Evolutionary conservation across 768 basidiomycete species (phyloP).

Genomic region (Kwoniella newhampshirensis): DNA sequence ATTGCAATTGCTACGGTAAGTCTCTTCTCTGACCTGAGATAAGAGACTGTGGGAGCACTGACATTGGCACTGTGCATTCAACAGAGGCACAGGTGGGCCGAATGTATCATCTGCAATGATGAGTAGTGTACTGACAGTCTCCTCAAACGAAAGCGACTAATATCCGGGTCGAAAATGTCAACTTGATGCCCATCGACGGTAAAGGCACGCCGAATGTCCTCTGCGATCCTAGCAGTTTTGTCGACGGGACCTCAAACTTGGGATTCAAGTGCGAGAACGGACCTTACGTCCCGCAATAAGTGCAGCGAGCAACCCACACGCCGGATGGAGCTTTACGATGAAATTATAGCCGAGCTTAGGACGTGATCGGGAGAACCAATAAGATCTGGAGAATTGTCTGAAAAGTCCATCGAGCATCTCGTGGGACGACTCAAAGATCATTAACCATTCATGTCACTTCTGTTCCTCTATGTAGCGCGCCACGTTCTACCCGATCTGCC

Average conservation of each 20-base stretch:
- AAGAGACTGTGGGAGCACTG: too few species aligned
- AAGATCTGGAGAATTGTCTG: too few species aligned
- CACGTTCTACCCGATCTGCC: too few species aligned
- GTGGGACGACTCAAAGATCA: too few species aligned
- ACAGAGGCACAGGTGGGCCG: too few species aligned
- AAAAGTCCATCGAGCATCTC: too few species aligned
- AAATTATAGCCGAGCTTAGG: too few species aligned
- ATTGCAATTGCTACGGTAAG: conserved; percentile 18
- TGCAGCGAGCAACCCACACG: background rate
- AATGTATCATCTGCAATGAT: background rate
- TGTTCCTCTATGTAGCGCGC: too few species aligned
- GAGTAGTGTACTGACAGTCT: background rate
- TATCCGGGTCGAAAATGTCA: conserved; percentile 3
- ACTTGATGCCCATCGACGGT: conserved; percentile 5
- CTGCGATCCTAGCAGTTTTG: conserved; percentile 7
- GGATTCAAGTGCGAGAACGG: conserved; percentile 8
- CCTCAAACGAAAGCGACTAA: conserved; percentile 1
- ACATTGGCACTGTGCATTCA: background rate
- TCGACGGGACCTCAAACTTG: conserved; percentile 1
- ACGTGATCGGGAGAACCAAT: too few species aligned
- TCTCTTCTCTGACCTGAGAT: too few species aligned
- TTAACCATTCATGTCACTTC: too few species aligned
- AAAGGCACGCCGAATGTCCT: conserved; percentile 3
- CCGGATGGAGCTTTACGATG: too few species aligned
- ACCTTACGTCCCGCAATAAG: background rate